Base-by-base conservation (phyloP, 192 early-diverging fungal genomes). In the Coemansia aciculifera region DNA sequence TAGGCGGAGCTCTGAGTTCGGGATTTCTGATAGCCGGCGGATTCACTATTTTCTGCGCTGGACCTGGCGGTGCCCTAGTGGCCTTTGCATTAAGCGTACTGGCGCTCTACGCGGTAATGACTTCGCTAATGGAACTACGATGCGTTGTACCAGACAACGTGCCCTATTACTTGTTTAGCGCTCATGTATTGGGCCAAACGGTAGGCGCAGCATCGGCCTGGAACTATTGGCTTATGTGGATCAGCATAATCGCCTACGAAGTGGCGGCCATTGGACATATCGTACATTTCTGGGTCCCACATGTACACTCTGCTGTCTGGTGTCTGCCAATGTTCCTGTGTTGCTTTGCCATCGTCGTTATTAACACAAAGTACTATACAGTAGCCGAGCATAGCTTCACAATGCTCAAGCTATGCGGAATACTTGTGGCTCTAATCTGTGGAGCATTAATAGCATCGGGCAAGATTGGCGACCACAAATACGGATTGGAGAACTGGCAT, bases 151-250 rank as follows among this genome's bases (percentile, higher is more conserved):
- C 72, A 2, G 44, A 44, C 3, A 39, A 44, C 29, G 27, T 73
- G 10, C 72, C 72, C 11, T 62, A 63, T 32, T 73, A 73, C 31
- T 57, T 74, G 72, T 65, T 40, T 49, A 66, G 66, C 43, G 52
- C 52, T 11, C 66, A 67, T 15, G 27, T 68, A 17, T 52, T 68
- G 21, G 72, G 72, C 0, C 57, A 39, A 38, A 34, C 66, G 10
- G 66, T 74, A 15, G 72, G 72, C 3, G 61, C 49, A 1, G 72
- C 72, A 9, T 15, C 68, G 56, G 66, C 66, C 0, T 74, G 72
- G 72, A 60, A 37, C 43, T 64, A 36, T 40, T 74, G 66, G 66
- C 54, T 74, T 1, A 31, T 63, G 38, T 74, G 72, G 72, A 68
- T 74, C 37, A 56, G 49, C 43, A 52, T 67, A n/a, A 23, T 68